These are phyloP conservation scores for Colletotrichum orchidophilum DNA, from an alignment of 2,329 filamentous ascomycete species.

Conservation along the genomic window DNA sequence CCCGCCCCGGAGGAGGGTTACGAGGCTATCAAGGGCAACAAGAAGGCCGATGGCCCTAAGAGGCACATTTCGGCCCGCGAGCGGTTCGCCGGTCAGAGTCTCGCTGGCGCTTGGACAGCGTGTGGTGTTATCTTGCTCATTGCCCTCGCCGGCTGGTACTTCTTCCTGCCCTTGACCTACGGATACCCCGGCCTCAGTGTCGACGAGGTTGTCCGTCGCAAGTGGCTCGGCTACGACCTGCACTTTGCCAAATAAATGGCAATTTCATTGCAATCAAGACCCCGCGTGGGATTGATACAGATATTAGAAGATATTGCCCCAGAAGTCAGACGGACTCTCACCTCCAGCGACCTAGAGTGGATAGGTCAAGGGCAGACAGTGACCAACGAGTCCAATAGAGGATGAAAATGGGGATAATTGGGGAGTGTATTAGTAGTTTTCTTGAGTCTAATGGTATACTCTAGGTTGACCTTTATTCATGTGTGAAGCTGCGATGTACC, in stretches of 20 bases:
- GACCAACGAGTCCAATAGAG: neutral
- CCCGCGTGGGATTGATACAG: neutral
- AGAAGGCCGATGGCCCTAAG: slow-evolving; percentile 52
- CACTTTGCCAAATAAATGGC: slow-evolving; percentile 93
- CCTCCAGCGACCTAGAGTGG: neutral
- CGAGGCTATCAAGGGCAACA: slow-evolving; percentile 56
- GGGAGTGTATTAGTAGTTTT: slow-evolving; percentile 27
- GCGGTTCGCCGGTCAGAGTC: slow-evolving; percentile 80
- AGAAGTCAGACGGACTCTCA: slow-evolving; percentile 6
- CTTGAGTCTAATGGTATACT: slow-evolving; percentile 20
- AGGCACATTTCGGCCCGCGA: slow-evolving; percentile 82
- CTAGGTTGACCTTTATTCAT: neutral
- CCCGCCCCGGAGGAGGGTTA: slow-evolving; percentile 68
- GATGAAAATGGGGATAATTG: slow-evolving; percentile 4
- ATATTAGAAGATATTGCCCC: slow-evolving; percentile 7
- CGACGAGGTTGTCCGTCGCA: slow-evolving; percentile 80
- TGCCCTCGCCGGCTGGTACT: slow-evolving; percentile 83
- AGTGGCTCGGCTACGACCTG: slow-evolving; percentile 97
- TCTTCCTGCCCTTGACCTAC: slow-evolving; percentile 95
- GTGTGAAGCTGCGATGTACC: neutral
- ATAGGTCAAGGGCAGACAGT: slow-evolving; percentile 17
- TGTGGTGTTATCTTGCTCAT: slow-evolving; percentile 73
- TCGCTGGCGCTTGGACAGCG: slow-evolving; percentile 83
- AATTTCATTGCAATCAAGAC: neutral
- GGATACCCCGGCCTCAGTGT: slow-evolving; percentile 89